Conservation (phyloP, 83 land plant species). For the Picea mariana region DNA sequence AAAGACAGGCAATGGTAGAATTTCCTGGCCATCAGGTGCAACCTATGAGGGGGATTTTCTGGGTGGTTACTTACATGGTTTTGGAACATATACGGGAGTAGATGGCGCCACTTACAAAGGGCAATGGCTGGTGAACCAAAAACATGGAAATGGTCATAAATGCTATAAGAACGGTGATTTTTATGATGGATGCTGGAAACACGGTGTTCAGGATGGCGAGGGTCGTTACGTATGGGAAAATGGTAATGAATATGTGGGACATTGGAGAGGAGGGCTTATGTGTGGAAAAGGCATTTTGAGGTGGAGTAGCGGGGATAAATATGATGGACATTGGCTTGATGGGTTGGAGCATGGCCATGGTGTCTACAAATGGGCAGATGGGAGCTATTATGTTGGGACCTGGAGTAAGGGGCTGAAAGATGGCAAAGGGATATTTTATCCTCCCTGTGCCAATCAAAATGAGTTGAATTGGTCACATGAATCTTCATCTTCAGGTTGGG, state of each 20-base stretch:
- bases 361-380: conserved; percentile 42
- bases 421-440: conserved; percentile 72
- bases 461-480: not conserved
- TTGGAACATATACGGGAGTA: conserved; percentile 34
- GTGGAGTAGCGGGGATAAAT: conserved; percentile 42
- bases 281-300: conserved; percentile 39
- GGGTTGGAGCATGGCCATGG: conserved; percentile 43
- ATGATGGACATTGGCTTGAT: conserved; percentile 44
- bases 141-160: conserved; percentile 44
- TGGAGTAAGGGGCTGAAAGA: conserved; percentile 47
- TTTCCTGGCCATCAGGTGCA: conserved; percentile 66
- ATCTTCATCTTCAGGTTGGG: conserved; percentile 8
- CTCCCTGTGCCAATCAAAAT: conserved; percentile 4
- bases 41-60: conserved; percentile 54
- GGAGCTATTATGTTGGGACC: conserved; percentile 36
- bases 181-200: conserved; percentile 43
- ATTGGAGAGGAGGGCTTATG: conserved; percentile 40
- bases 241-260: conserved; percentile 45
- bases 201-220: conserved; percentile 27
- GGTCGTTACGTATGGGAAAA: conserved; percentile 43
- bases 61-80: conserved; percentile 43
- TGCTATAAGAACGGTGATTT: conserved; percentile 45
- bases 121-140: conserved; percentile 33
- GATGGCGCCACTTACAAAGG: conserved; percentile 52
- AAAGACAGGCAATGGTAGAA: conserved; percentile 41